Conservation (phyloP, 2,329 filamentous ascomycete species). For the Sarocladium strictum region DNA sequence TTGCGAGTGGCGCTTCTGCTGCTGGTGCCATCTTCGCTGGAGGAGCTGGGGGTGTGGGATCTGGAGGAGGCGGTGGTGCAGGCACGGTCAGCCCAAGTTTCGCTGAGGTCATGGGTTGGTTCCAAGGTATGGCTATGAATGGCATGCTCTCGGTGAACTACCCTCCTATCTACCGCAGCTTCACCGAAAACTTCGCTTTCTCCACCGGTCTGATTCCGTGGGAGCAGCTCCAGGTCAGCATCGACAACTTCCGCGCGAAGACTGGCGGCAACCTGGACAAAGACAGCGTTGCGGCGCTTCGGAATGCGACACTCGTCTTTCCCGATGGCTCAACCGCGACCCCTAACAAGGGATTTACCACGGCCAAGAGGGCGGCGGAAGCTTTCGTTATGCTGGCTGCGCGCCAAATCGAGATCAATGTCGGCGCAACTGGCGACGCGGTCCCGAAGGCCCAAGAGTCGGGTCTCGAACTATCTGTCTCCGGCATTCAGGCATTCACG, state of each 20-base stretch:
- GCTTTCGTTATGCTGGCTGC: conserved; percentile 43
- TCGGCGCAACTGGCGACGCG: conserved; percentile 13
- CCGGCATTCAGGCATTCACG: conserved; percentile 76
- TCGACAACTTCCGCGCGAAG: conserved; percentile 72
- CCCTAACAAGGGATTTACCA: conserved; percentile 26
- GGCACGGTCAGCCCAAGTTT: conserved; percentile 76
- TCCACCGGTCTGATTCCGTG: conserved; percentile 80
- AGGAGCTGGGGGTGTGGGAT: conserved; percentile 33
- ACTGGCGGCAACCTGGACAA: conserved; percentile 84
- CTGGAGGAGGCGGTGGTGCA: conserved; percentile 47
- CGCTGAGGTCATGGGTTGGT: conserved; percentile 78
- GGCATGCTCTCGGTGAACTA: conserved; percentile 93
- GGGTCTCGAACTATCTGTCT: conserved; percentile 47
- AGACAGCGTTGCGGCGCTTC: conserved; percentile 70
- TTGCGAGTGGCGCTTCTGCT: conserved; percentile 67
- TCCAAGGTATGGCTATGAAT: conserved; percentile 90
- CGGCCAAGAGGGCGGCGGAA: conserved; percentile 28
- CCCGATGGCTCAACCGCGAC: conserved; percentile 50
- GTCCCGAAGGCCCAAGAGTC: conserved; percentile 16
- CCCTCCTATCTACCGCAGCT: conserved; percentile 81
- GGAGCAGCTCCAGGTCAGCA: conserved; percentile 70
- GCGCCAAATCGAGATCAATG: conserved; percentile 20
- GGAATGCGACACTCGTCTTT: conserved; percentile 70
- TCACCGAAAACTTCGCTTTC: conserved; percentile 90
- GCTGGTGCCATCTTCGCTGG: conserved; percentile 54